phyloP scores from a whole-genome alignment of 1,284 basidiomycete genomes.

The Heterobasidion annosum region DNA sequence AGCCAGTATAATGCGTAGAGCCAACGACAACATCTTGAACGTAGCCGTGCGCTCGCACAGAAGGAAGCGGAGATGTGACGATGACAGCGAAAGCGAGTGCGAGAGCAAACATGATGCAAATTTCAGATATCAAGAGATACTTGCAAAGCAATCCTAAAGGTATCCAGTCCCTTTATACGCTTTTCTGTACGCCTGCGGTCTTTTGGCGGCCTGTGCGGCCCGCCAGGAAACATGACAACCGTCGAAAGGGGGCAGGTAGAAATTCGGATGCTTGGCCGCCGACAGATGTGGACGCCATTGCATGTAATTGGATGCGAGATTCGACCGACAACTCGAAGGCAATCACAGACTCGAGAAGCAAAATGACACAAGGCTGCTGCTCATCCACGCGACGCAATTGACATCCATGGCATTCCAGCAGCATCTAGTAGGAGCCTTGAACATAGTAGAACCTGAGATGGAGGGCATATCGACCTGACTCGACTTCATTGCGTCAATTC shows the following conservation, averaged over 20 bases:
- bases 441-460: too few relatives aligned
- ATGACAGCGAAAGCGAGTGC: neutral
- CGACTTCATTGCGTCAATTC: too few relatives aligned
- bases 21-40: conserved; percentile 24
- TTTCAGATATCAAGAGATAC: neutral
- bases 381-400: too few relatives aligned
- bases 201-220: neutral
- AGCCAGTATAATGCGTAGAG: conserved; percentile 22
- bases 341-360: neutral
- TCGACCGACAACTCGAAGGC: neutral
- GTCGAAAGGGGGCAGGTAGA: neutral
- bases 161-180: neutral
- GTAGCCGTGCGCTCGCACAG: conserved; percentile 22
- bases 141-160: neutral
- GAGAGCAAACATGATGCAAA: neutral
- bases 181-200: neutral
- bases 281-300: neutral
- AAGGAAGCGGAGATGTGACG: neutral
- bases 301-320: neutral
- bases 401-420: too few relatives aligned
- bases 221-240: neutral
- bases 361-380: conserved; percentile 1
- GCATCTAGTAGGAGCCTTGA: too few relatives aligned
- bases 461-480: too few relatives aligned
- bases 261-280: neutral